A percentile compares a stretch with the other conserved stretches of the same genome.
Conservation (phyloP, 176 grass and related monocot species). For the Aegilops tauschii region DNA sequence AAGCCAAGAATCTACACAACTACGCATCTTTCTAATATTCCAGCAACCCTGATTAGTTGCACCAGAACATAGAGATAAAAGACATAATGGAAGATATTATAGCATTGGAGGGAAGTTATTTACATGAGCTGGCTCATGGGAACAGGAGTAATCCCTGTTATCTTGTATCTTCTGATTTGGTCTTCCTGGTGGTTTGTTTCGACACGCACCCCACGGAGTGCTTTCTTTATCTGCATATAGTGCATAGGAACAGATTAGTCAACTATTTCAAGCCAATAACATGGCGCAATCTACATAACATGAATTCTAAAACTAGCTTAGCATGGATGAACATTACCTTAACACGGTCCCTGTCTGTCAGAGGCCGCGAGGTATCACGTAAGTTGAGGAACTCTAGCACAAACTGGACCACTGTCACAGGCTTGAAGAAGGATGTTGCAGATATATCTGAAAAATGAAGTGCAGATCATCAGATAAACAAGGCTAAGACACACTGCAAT, state of each 20-base stretch:
- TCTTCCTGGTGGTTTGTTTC: slow-evolving; percentile 65
- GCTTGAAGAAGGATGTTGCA: slow-evolving; percentile 83
- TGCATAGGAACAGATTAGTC: neutral
- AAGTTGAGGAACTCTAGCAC: slow-evolving; percentile 47
- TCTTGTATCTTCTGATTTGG: slow-evolving; percentile 65
- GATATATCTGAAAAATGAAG: slow-evolving; percentile 62
- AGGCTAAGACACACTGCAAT: neutral
- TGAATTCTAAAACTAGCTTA: neutral
- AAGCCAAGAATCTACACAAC: neutral
- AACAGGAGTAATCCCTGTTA: slow-evolving; percentile 58
- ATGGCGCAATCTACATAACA: neutral
- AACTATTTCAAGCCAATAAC: neutral
- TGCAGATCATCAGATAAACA: neutral
- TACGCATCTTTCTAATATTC: neutral
- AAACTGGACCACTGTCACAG: slow-evolving; percentile 58
- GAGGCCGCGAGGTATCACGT: slow-evolving; percentile 31
- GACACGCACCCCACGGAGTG: slow-evolving; percentile 57
- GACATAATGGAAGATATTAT: neutral
- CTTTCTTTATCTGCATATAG: slow-evolving; percentile 67
- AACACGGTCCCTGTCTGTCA: slow-evolving; percentile 52
- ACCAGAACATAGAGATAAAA: neutral
- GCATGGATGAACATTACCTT: slow-evolving; percentile 41
- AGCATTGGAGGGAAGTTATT: neutral
- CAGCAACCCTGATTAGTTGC: neutral
- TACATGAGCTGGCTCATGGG: slow-evolving; percentile 68